phyloP scores from a whole-genome alignment of 2,329 filamentous ascomycete species.

The Coniella lustricola region DNA sequence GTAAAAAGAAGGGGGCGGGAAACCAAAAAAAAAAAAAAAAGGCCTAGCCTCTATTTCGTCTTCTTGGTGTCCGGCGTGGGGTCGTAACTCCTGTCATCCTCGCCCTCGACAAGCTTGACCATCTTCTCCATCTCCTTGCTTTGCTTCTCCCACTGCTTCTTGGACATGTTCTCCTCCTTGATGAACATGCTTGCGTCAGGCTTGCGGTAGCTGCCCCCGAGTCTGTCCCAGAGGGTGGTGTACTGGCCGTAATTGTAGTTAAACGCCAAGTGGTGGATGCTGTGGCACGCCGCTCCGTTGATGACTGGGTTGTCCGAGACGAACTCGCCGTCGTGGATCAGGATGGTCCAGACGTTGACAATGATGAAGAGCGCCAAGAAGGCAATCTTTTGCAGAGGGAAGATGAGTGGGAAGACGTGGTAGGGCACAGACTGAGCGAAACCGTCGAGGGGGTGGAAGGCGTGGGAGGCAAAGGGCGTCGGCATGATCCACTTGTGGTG shows the following conservation, averaged over 20 bases:
- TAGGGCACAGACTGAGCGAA: constrained; percentile 85
- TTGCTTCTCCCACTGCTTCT: constrained; percentile 74
- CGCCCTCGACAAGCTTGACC: constrained; percentile 61
- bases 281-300: constrained; percentile 93
- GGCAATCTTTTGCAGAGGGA: constrained; percentile 85
- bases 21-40: not conserved
- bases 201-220: constrained; percentile 79
- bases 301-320: constrained; percentile 83
- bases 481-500: constrained; percentile 99
- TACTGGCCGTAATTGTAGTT: constrained; percentile 95
- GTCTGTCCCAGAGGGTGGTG: constrained; percentile 83
- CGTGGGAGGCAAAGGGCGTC: constrained; percentile 83
- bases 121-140: constrained; percentile 68
- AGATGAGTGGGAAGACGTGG: constrained; percentile 86
- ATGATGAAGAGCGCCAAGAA: constrained; percentile 83
- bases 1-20: not conserved
- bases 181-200: constrained; percentile 81
- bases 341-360: constrained; percentile 94
- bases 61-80: constrained; percentile 38
- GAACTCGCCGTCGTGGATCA: constrained; percentile 96
- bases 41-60: constrained; percentile 27
- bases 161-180: constrained; percentile 77
- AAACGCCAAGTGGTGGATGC: constrained; percentile 81
- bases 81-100: constrained; percentile 45
- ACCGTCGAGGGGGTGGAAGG: constrained; percentile 91